Base-by-base conservation (phyloP, 345 rosid genomes). In the Cochlearia excelsa region DNA sequence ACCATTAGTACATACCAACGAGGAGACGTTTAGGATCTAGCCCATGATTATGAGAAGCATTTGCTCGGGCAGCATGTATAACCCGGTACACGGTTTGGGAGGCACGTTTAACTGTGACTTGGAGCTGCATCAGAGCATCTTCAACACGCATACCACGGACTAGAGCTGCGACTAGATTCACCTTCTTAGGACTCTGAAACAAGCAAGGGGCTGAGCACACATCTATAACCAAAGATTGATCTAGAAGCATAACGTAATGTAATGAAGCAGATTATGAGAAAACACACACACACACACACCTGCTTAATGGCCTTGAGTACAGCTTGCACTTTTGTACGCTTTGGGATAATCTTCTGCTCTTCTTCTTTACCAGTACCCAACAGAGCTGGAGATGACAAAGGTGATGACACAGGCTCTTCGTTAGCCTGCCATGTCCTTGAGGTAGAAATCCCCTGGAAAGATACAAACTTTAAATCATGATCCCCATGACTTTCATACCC, bases 71-170 rank as follows among this genome's bases (percentile, higher is more conserved):
- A 7, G 96, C 88, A 76, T 85, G 99, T 57, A 93, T 80, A 74
- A 93, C 96, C 88, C 84, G 89, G 71, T 85, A 87, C 10, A 93
- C 89, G 1, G 89, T 93, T 57, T 82, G 82, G 7, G 99, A 61
- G 54, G 99, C 97, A 61, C 95, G 78, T 68, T 87, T 87, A 67
- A 85, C 67, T 0, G 88, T 85, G 69, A 93, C 87, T 74, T 93
- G 97, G 70, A 93, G 78, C 73, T 89, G 97, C 83, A 93, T 54
- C 26, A 89, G 71, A 60, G 97, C 99, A 81, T 89, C 99, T 74
- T 93, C 97, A 50, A 89, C 97, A 9, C 88, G 88, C 99, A 89
- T 87, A 56, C 99, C 97, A 51, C 95, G 90, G 60, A 89, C 87
- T 66, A 89, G 72, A 58, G 89, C 83, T 78, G 97, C 99, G 70